Conservation (phyloP, 805 yeast species). For the Tetrapisispora arboricola region DNA sequence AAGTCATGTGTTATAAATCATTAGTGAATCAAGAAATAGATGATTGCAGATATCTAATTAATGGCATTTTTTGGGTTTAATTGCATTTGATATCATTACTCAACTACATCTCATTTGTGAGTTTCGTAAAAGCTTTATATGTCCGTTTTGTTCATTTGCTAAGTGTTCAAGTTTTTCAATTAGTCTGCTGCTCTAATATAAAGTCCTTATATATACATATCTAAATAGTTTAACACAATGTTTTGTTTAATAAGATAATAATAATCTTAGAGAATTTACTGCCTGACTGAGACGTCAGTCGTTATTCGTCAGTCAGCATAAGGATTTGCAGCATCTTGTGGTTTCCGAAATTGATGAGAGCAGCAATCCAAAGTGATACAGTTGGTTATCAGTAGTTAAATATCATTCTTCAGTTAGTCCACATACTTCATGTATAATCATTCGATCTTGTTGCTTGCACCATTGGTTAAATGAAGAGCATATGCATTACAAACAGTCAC, state of each 20-base stretch:
- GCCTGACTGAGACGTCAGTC: too few species aligned
- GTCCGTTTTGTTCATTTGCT: neutral
- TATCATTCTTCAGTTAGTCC: too few species aligned
- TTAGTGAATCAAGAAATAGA: neutral
- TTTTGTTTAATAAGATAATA: neutral
- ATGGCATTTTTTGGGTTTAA: conserved; percentile 1
- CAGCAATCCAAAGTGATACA: too few species aligned
- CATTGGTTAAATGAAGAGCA: too few species aligned
- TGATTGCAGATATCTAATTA: neutral
- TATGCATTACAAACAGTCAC: conserved; percentile 3
- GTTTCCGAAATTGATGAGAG: too few species aligned
- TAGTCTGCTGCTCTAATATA: neutral
- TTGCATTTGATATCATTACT: neutral
- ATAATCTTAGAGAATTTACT: too few species aligned
- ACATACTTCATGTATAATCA: too few species aligned
- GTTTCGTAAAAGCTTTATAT: neutral
- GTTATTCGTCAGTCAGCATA: too few species aligned
- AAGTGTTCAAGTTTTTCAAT: neutral
- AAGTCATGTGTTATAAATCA: neutral
- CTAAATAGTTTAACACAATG: conserved; percentile 1
- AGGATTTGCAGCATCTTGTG: too few species aligned
- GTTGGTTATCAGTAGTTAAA: too few species aligned
- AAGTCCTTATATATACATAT: neutral
- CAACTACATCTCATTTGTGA: neutral
- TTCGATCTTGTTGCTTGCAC: too few species aligned